Conservation (phyloP, 2,329 filamentous ascomycete species). For the Fusarium sp. region DNA sequence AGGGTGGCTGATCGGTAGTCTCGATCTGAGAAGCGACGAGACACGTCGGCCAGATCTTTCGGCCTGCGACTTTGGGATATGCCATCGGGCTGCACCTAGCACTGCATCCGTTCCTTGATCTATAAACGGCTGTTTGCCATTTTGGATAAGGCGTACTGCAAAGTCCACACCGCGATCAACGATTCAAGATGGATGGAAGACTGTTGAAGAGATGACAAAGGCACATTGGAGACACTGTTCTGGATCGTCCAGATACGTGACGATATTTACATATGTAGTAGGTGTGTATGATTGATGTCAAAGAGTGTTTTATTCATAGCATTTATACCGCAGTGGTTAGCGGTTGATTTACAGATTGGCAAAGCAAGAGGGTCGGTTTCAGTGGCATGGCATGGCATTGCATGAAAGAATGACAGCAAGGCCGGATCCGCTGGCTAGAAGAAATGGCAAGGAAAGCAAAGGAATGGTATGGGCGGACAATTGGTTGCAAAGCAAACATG, state of each 20-base stretch:
- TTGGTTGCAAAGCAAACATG: constrained; percentile 36
- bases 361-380: constrained; percentile 15
- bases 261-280: constrained; percentile 35
- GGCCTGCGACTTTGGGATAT: background rate
- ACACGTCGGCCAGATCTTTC: background rate
- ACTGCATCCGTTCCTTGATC: constrained; percentile 18
- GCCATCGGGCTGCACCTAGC: background rate
- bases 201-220: constrained; percentile 18
- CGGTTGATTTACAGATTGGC: constrained; percentile 42
- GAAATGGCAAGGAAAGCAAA: background rate
- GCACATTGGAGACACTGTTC: constrained; percentile 43
- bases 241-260: constrained; percentile 39
- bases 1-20: constrained; percentile 62
- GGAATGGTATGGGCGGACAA: constrained; percentile 2
- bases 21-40: constrained; percentile 39
- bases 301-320: constrained; percentile 28
- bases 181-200: constrained; percentile 19
- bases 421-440: constrained; percentile 16
- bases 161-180: constrained; percentile 18
- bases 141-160: constrained; percentile 42
- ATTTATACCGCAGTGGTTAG: constrained; percentile 38
- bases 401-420: constrained; percentile 34
- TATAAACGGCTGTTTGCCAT: constrained; percentile 29
- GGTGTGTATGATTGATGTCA: constrained; percentile 46
- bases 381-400: constrained; percentile 2